phyloP scores from a whole-genome alignment of 768 basidiomycete genomes.

The Leccinum disarticulatum region DNA sequence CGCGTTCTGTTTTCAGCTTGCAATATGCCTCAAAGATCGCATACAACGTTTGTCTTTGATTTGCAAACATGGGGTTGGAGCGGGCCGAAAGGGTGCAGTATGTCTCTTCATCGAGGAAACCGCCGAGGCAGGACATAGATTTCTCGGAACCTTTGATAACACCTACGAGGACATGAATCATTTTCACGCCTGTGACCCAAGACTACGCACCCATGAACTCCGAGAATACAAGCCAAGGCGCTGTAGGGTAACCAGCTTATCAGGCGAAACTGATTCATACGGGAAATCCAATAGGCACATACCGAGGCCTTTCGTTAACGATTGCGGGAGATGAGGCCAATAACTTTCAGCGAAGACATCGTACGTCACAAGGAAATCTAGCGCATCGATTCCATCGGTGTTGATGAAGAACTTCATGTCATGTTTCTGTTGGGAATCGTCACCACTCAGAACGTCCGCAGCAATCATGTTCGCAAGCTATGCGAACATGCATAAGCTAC shows the following conservation, averaged over 20 bases:
- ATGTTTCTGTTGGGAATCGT: constrained; percentile 6
- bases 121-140: constrained; percentile 34
- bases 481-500: not conserved
- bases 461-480: constrained; percentile 31
- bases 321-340: constrained; percentile 60
- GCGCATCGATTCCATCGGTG: constrained; percentile 13
- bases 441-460: constrained; percentile 16
- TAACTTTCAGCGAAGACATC: constrained; percentile 48
- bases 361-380: constrained; percentile 41
- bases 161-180: constrained; percentile 33
- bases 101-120: constrained; percentile 41
- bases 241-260: constrained; percentile 32
- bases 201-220: constrained; percentile 56
- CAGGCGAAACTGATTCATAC: not conserved
- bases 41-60: constrained; percentile 49
- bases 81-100: constrained; percentile 54
- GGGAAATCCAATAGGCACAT: constrained; percentile 2
- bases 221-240: constrained; percentile 60
- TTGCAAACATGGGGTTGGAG: constrained; percentile 53
- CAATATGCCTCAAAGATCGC: constrained; percentile 52
- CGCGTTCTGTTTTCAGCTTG: constrained; percentile 40
- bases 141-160: constrained; percentile 68
- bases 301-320: constrained; percentile 55
- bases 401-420: constrained; percentile 16
- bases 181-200: not conserved